Evolutionary conservation across 2,329 filamentous ascomycete genomes (phyloP), one percentile per base, ranked within the genome.

Genomic region (Diaporthe nobilis): DNA sequence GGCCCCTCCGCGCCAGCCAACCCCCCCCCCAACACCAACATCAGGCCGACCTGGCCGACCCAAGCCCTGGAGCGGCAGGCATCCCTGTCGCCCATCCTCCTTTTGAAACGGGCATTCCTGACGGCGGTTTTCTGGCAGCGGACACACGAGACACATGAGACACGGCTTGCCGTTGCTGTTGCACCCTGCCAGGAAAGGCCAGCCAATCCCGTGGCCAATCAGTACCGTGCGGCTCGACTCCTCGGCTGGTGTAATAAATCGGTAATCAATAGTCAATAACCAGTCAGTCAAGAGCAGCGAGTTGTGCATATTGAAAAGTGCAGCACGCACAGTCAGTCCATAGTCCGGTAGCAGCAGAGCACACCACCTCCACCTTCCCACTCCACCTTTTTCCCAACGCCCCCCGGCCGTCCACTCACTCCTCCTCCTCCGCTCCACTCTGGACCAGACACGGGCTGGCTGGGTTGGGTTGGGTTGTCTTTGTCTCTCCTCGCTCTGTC

Each of bases 71-170:
- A 22, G 58, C 37, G 68, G 42, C 39, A 31, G 44, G 15, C 57
- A 61, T 6, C 49, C 70, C 70, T 51, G 55, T 72, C 47, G 57
- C 47, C 55, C 28, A 25, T 61, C 44, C 70, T 61, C 71, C 71
- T 60, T 42, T 51, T 72, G 71, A 72, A 72, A 72, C 71, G 55
- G 44, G 15, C 57, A 72, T 72, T 63, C 71, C 71, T 72, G 71
- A 72, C 57, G 28, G 71, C 53, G 44, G 71, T 53, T 72, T 53
- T 72, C 31, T 42, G 28, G 37, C 58, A 63, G 39, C 60, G 9
- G 60, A 68, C 63, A 53, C 63, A 39, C 63, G 63, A 68, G 63
- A 44, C 63, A 68, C 63, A 68, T 68, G 63, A 68, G 63, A 68
- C 63, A 68, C 63, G 63, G 63, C 44, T 44, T 51, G 44, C 44